Conservation (phyloP, 2,329 filamentous ascomycete genomes). For the Claviceps paspali region DNA sequence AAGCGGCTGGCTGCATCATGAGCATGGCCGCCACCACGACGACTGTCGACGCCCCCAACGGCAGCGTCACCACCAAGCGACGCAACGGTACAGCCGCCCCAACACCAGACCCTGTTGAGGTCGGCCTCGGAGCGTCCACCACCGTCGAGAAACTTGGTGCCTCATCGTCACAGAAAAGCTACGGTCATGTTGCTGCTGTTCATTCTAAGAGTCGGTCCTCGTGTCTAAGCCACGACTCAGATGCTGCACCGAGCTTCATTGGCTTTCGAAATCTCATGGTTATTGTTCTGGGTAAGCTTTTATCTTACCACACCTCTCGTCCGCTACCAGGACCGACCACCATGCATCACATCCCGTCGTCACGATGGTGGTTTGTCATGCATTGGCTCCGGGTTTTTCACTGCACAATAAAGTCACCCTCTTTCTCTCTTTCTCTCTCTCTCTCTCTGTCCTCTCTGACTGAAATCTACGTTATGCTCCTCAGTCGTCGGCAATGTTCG, state of each 20-base stretch:
- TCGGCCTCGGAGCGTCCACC: conserved; percentile 11
- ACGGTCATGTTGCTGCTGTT: conserved; percentile 81
- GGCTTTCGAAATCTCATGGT: conserved; percentile 96
- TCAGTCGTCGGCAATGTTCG: conserved; percentile 83
- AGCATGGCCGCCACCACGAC: conserved; percentile 26
- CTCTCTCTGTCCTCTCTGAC: background rate
- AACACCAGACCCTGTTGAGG: conserved; percentile 13
- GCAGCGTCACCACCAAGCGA: conserved; percentile 11
- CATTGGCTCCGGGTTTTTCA: background rate
- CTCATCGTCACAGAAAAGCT: conserved; percentile 39
- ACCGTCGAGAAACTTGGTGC: conserved; percentile 10
- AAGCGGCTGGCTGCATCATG: conserved; percentile 21
- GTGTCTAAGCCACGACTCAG: conserved; percentile 72
- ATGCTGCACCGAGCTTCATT: conserved; percentile 64
- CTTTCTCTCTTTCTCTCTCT: too few species aligned
- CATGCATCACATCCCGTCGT: conserved; percentile 1
- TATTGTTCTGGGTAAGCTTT: conserved; percentile 61
- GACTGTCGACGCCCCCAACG: conserved; percentile 17
- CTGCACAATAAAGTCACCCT: too few species aligned
- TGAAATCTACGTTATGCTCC: background rate
- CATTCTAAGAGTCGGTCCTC: conserved; percentile 61
- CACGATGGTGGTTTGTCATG: conserved; percentile 7
- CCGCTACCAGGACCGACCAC: too few species aligned
- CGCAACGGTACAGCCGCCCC: conserved; percentile 9
- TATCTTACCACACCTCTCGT: background rate